These are phyloP conservation scores for Myriosclerotinia duriaeana DNA, from an alignment of 2,329 filamentous ascomycete species.

Conservation along the genomic window DNA sequence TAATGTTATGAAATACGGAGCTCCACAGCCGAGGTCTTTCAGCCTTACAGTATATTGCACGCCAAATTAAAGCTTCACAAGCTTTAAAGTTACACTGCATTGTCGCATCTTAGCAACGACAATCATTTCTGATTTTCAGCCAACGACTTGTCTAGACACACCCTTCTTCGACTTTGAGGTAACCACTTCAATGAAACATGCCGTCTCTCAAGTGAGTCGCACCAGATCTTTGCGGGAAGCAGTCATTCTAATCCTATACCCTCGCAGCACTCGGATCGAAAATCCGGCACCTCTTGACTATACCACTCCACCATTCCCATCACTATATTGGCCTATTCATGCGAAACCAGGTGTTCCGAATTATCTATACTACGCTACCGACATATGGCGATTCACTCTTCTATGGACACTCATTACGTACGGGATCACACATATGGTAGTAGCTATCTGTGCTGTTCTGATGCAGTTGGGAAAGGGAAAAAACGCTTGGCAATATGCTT, in stretches of 20 bases:
- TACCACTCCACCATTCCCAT: conserved; percentile 61
- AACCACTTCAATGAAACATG: conserved; percentile 4
- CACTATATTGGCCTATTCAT: conserved; percentile 61
- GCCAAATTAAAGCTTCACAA: background rate
- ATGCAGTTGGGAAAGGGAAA: conserved; percentile 51
- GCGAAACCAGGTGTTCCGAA: conserved; percentile 47
- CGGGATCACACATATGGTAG: conserved; percentile 57
- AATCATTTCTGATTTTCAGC: background rate
- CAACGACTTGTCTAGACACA: background rate
- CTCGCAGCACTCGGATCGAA: conserved; percentile 32
- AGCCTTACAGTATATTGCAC: background rate
- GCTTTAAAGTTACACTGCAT: conserved; percentile 5
- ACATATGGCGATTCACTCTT: conserved; percentile 69
- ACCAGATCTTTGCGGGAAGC: background rate
- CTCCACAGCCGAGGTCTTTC: conserved; percentile 15
- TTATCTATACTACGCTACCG: conserved; percentile 58
- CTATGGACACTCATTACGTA: conserved; percentile 68
- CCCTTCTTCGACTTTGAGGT: background rate
- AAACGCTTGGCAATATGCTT: conserved; percentile 44
- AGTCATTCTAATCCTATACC: conserved; percentile 21
- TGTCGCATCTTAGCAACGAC: background rate
- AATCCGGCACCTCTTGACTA: conserved; percentile 50
- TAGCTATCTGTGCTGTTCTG: conserved; percentile 58
- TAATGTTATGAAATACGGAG: background rate
- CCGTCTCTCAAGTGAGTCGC: conserved; percentile 32